Evolutionary conservation across 495 filamentous ascomycete species (phyloP).

Genomic region (Xylaria telfairii): DNA sequence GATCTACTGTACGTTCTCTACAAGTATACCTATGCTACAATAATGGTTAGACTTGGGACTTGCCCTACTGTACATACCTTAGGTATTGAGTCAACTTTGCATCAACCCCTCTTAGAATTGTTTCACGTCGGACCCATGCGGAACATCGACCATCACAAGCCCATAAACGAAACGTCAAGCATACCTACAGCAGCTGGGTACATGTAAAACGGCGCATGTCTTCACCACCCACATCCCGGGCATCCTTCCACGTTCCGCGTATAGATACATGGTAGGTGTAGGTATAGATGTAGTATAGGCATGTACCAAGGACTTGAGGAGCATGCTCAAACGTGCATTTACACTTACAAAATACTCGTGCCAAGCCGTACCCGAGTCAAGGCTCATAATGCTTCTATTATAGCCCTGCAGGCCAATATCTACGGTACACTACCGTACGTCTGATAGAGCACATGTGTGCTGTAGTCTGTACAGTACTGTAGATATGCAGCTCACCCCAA

Average conservation of each 20-base stretch:
- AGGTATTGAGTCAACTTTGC: background rate
- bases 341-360: background rate
- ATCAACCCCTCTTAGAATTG: background rate
- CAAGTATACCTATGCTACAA: too few relatives aligned
- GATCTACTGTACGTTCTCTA: too few relatives aligned
- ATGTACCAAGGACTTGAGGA: too few relatives aligned
- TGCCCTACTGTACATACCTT: too few relatives aligned
- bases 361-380: conserved; percentile 4
- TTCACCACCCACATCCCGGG: background rate
- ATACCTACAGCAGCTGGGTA: too few relatives aligned
- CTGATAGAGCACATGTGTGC: too few relatives aligned
- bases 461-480: too few relatives aligned
- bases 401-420: background rate
- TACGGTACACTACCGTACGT: too few relatives aligned
- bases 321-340: background rate
- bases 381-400: background rate
- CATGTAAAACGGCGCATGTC: background rate
- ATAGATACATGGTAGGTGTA: too few relatives aligned
- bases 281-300: too few relatives aligned
- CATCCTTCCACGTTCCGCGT: background rate
- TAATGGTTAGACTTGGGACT: too few relatives aligned
- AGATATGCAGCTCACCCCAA: conserved; percentile 1
- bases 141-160: background rate
- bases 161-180: background rate
- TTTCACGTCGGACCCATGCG: background rate